Conservation (phyloP, 1,139 yeast species). For the Yamadazyma blattariae region DNA sequence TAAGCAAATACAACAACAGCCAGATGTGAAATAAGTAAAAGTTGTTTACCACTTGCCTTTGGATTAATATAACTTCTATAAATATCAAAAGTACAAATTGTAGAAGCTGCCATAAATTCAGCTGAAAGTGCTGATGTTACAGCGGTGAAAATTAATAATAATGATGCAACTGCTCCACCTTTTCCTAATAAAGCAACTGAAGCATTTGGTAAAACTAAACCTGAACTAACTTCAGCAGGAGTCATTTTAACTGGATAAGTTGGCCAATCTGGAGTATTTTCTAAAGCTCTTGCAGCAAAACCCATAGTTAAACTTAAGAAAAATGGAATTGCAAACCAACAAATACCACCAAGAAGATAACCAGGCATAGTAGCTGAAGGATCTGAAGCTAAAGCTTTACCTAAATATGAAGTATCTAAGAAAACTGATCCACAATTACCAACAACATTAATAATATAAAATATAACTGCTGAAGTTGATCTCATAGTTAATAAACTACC, state of each 20-base stretch:
- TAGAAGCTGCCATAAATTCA: slow-evolving; percentile 82
- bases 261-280: slow-evolving; percentile 68
- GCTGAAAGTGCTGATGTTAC: slow-evolving; percentile 82
- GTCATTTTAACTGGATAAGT: slow-evolving; percentile 68
- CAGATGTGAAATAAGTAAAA: slow-evolving; percentile 65
- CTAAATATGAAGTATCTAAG: slow-evolving; percentile 87
- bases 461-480: slow-evolving; percentile 75
- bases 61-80: slow-evolving; percentile 81
- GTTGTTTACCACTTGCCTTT: slow-evolving; percentile 65
- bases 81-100: slow-evolving; percentile 80
- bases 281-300: slow-evolving; percentile 70
- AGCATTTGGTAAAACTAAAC: slow-evolving; percentile 82
- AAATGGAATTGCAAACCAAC: slow-evolving; percentile 91
- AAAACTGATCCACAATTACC: slow-evolving; percentile 84
- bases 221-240: slow-evolving; percentile 69
- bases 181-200: slow-evolving; percentile 82
- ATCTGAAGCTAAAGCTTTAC: slow-evolving; percentile 83
- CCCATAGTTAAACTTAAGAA: slow-evolving; percentile 83
- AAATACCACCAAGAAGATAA: slow-evolving; percentile 82
- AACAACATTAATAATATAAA: slow-evolving; percentile 76
- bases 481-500: slow-evolving; percentile 76
- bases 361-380: slow-evolving; percentile 90
- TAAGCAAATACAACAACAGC: slow-evolving; percentile 66
- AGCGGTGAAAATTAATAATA: slow-evolving; percentile 79
- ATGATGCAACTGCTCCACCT: slow-evolving; percentile 82